A percentile compares a stretch with the other conserved stretches of the same genome.
phyloP scores from a whole-genome alignment of 2,329 filamentous ascomycete genomes.

The Xylaria sp. region DNA sequence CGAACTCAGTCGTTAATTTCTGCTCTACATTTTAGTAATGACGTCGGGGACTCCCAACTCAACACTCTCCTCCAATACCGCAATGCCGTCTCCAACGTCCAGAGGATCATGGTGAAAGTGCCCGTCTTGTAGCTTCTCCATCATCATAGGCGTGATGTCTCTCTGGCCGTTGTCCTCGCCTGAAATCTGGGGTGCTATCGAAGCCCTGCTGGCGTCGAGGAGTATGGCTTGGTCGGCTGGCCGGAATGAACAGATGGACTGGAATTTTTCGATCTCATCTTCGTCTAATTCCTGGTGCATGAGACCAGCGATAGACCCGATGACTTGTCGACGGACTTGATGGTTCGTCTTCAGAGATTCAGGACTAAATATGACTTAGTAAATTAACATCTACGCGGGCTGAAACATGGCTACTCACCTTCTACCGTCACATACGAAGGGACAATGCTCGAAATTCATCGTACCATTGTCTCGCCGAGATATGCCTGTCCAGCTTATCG shows the following conservation, averaged over 20 bases:
- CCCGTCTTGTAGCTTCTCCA: slow-evolving; percentile 47
- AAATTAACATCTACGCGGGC: background rate
- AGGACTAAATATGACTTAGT: slow-evolving; percentile 24
- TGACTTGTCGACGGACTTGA: slow-evolving; percentile 6
- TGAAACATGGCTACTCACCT: slow-evolving; percentile 31
- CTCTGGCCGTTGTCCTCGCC: slow-evolving; percentile 33
- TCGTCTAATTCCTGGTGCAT: slow-evolving; percentile 17
- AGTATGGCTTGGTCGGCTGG: slow-evolving; percentile 7
- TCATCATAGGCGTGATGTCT: slow-evolving; percentile 45
- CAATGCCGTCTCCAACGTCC: slow-evolving; percentile 62
- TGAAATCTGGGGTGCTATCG: slow-evolving; percentile 35
- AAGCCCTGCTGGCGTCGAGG: slow-evolving; percentile 29
- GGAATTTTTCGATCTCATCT: slow-evolving; percentile 13
- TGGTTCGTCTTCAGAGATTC: slow-evolving; percentile 28
- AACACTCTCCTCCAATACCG: slow-evolving; percentile 66
- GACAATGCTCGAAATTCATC: slow-evolving; percentile 31
- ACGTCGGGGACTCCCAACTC: slow-evolving; percentile 58
- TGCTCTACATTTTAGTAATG: slow-evolving; percentile 47
- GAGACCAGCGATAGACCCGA: slow-evolving; percentile 30
- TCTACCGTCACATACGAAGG: slow-evolving; percentile 32
- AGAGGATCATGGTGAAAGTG: slow-evolving; percentile 54
- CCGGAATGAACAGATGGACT: slow-evolving; percentile 9
- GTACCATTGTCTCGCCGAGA: slow-evolving; percentile 21
- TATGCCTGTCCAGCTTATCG: slow-evolving; percentile 27
- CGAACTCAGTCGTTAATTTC: background rate